Conservation (phyloP, 352 stramenopile genomes). For the Phytopythium aichiense region DNA sequence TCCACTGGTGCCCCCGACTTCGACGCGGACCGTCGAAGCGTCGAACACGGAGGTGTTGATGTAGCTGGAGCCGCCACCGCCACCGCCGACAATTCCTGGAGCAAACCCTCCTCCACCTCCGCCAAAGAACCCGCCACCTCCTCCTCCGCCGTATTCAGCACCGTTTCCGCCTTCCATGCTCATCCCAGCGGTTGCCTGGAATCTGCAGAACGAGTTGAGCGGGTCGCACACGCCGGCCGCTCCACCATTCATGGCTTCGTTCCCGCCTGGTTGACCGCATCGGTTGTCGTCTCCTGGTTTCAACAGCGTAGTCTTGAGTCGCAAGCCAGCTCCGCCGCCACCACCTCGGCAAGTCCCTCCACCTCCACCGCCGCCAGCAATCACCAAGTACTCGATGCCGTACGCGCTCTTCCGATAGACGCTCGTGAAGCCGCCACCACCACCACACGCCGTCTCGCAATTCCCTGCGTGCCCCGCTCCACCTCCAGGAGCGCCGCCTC, state of each 20-base stretch:
- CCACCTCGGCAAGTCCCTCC: constrained; percentile 67
- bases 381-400: constrained; percentile 63
- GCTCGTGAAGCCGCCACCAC: constrained; percentile 65
- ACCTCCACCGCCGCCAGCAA: constrained; percentile 58
- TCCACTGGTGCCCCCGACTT: constrained; percentile 22
- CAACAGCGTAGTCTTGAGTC: constrained; percentile 13
- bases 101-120: constrained; percentile 65
- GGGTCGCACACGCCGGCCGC: constrained; percentile 46
- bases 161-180: constrained; percentile 62
- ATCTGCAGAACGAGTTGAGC: constrained; percentile 61
- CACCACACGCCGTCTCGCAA: constrained; percentile 62
- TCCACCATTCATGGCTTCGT: constrained; percentile 25
- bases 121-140: constrained; percentile 58
- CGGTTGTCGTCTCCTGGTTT: constrained; percentile 43
- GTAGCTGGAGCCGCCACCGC: constrained; percentile 60
- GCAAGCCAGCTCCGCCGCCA: constrained; percentile 28
- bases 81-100: constrained; percentile 63
- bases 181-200: constrained; percentile 39
- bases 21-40: constrained; percentile 36
- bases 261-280: constrained; percentile 41
- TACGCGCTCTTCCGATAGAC: constrained; percentile 61
- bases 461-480: constrained; percentile 61
- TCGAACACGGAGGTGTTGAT: constrained; percentile 41
- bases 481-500: constrained; percentile 46
- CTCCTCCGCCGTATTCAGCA: constrained; percentile 68